Base-by-base conservation (phyloP, 148 eudicot species). In the Spergularia marina region DNA sequence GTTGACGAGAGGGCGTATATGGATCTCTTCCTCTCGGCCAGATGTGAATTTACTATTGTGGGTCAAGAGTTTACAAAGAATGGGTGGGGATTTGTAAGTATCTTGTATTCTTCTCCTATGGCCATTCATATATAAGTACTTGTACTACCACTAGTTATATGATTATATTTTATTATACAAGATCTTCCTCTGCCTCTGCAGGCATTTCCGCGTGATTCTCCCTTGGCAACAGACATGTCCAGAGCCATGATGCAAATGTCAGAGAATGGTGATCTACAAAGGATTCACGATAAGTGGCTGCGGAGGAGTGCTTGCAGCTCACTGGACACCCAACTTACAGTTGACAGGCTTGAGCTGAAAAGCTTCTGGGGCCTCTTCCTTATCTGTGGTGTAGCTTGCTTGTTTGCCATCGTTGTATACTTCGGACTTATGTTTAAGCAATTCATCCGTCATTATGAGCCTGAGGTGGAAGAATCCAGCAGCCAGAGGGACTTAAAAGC, bases 361-460 rank as follows among this genome's bases (percentile, higher is more conserved):
- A 90, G 92, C 82, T 94, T 94, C 72, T 87, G 91, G 97, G 97
- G 94, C 6, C 92, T 94, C 13, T 94, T 89, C 76, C 85, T 90
- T n/a, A 62, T 90, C 9, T 85, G 86, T 71, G 98, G 92, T 20
- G 6, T 81, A 41, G 84, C 91, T 12, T 94, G 92, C 65, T 62
- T 83, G 39, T 18, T 89, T 13, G 88, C 98, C 63, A 82, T 91
- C 13, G 11, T 86, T 0, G 49, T 90, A 47, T 77, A 87, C 63
- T 77, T 90, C 40, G 77, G 71, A 68, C 69, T 58, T 71, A 81
- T 81, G 58, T 20, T 90, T 51, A 80, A 72, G 25, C 82, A 90
- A 77, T 90, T 77, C 77, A 44, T 76, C 39, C 69, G 44, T 10
- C 87, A 80, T 67, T 76, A 53, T 70, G 81, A 89, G 59, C 74